A percentile compares a stretch with the other conserved stretches of the same genome.
phyloP scores from a whole-genome alignment of 129 eudicot genomes.

The Sambucus nigra region DNA sequence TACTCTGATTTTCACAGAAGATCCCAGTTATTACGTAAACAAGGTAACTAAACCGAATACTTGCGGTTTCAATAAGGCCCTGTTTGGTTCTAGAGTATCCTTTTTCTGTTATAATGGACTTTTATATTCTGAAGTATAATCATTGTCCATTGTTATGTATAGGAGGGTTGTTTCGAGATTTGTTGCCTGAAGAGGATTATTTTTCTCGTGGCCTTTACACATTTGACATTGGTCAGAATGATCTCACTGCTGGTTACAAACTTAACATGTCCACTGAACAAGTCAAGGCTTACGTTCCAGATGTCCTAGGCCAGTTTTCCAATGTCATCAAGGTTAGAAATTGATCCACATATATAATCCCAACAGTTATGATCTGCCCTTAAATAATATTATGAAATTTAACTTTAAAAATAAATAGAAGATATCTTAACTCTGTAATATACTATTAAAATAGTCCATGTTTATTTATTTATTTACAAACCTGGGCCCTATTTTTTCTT shows the following conservation, averaged over 20 bases:
- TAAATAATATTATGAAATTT: too few species aligned
- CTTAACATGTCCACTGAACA: conserved; percentile 59
- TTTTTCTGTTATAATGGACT: too few species aligned
- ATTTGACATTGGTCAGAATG: conserved; percentile 85
- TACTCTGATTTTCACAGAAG: conserved; percentile 29
- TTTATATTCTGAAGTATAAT: too few species aligned
- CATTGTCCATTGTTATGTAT: too few species aligned
- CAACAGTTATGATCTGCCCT: too few species aligned
- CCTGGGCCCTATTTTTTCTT: too few species aligned
- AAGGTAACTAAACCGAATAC: conserved; percentile 37
- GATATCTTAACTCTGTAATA: too few species aligned
- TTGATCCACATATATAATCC: background rate
- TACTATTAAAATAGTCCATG: too few species aligned
- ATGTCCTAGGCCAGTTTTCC: conserved; percentile 38
- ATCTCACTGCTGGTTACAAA: conserved; percentile 69
- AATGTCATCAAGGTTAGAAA: conserved; percentile 41
- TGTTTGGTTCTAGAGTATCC: too few species aligned
- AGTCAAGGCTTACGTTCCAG: conserved; percentile 60
- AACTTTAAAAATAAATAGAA: too few species aligned
- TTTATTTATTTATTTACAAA: too few species aligned
- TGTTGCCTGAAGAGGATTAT: conserved; percentile 36
- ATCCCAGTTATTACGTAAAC: conserved; percentile 34
- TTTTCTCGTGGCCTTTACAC: conserved; percentile 56
- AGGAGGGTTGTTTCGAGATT: conserved; percentile 30
- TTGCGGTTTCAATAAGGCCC: too few species aligned